Evolutionary conservation across 2,329 filamentous ascomycete genomes (phyloP).

Genomic region (Westerdykella aurantiaca): DNA sequence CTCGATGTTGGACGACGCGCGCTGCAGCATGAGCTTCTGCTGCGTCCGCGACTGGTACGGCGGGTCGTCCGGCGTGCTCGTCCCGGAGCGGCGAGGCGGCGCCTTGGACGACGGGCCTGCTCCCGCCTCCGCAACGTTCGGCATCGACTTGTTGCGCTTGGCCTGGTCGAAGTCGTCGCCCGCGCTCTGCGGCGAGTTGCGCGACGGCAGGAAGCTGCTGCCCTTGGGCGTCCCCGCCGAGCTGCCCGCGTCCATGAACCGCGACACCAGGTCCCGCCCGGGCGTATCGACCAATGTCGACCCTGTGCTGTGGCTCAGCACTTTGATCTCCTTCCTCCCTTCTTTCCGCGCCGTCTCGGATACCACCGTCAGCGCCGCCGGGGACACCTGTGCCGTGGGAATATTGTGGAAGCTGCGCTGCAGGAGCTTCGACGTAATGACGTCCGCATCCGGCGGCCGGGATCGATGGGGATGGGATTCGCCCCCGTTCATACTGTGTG

Average conservation of each 20-base stretch:
- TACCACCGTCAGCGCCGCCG: conserved; percentile 51
- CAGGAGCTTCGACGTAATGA: conserved; percentile 62
- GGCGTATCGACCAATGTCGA: conserved; percentile 39
- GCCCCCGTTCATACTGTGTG: conserved; percentile 25
- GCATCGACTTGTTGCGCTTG: conserved; percentile 37
- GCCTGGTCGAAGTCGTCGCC: conserved; percentile 22
- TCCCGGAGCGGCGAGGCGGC: conserved; percentile 29
- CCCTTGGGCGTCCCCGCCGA: conserved; percentile 39
- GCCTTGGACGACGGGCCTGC: conserved; percentile 17
- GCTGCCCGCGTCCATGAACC: conserved; percentile 41
- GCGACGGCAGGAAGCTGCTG: conserved; percentile 33
- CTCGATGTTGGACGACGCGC: conserved; percentile 67
- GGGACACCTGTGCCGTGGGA: conserved; percentile 60
- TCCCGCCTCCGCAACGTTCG: conserved; percentile 31
- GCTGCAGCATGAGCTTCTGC: conserved; percentile 69
- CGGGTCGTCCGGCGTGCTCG: conserved; percentile 22
- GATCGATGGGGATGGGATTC: conserved; percentile 29
- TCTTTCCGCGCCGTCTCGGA: conserved; percentile 19
- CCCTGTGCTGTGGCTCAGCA: conserved; percentile 33
- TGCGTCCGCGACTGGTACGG: conserved; percentile 56
- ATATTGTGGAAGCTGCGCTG: conserved; percentile 58
- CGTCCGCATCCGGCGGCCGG: conserved; percentile 52
- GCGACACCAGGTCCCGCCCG: conserved; percentile 40
- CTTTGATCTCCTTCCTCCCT: not conserved
- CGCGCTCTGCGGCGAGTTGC: conserved; percentile 15